A percentile compares a stretch with the other conserved stretches of the same genome.
Conservation (phyloP, 1,139 yeast genomes). For the Arxiozyma slooffiae region DNA sequence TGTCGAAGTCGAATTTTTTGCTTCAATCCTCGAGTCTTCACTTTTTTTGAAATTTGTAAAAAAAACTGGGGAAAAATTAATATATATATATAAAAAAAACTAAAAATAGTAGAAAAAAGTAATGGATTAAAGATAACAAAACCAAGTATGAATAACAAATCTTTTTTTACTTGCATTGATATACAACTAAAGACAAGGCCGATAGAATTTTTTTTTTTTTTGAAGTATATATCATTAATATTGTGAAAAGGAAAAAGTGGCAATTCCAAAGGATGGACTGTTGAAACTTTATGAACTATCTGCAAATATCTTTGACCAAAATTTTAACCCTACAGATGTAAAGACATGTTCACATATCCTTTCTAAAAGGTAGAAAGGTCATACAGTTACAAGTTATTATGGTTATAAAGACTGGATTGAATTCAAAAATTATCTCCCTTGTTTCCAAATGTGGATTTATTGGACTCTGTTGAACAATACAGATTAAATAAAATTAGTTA, state of each 20-base stretch:
- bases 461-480: conserved; percentile 67
- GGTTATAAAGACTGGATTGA: conserved; percentile 66
- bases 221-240: no score
- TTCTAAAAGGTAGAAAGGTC: conserved; percentile 67
- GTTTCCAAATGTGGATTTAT: conserved; percentile 49
- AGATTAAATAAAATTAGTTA: conserved; percentile 55
- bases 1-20: neutral
- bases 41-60: no score
- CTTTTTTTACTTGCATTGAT: neutral
- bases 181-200: no score
- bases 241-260: neutral
- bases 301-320: conserved; percentile 51
- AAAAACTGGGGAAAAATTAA: no score
- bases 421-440: conserved; percentile 48
- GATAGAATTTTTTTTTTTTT: no score
- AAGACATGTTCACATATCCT: conserved; percentile 76
- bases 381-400: conserved; percentile 60
- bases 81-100: no score
- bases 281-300: conserved; percentile 47
- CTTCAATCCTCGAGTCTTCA: neutral
- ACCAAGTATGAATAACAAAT: neutral
- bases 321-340: conserved; percentile 56
- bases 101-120: no score
- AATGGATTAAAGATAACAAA: no score
- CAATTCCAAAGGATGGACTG: conserved; percentile 35